A percentile compares a stretch with the other conserved stretches of the same genome.
Evolutionary conservation across 164 flowering plant genomes (phyloP).

Genomic region (Liriodendron chinense): DNA sequence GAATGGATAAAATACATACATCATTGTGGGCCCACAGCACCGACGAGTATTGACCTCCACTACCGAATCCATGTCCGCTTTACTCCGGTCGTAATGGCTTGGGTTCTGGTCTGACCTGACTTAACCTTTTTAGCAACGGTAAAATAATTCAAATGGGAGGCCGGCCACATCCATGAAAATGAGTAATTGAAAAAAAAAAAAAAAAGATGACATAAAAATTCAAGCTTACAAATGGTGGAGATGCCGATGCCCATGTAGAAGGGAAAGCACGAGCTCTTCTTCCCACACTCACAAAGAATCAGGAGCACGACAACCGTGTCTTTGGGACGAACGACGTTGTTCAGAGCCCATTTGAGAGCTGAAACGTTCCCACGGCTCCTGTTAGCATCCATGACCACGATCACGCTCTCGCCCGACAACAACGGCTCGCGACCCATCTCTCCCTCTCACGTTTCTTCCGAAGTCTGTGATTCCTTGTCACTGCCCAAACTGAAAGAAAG

Average conservation of each 20-base stretch:
- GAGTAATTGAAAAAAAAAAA: too few species aligned
- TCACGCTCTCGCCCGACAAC: conserved; percentile 31
- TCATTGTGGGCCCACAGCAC: too few species aligned
- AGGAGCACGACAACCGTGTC: conserved; percentile 45
- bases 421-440: neutral
- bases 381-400: conserved; percentile 43
- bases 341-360: conserved; percentile 42
- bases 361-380: conserved; percentile 26
- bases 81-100: too few species aligned
- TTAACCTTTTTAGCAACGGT: too few species aligned
- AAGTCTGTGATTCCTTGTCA: neutral
- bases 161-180: too few species aligned
- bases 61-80: too few species aligned
- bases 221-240: conserved; percentile 30
- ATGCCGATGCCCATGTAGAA: conserved; percentile 29
- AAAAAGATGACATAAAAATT: neutral
- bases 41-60: too few species aligned
- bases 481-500: neutral
- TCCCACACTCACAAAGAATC: conserved; percentile 28
- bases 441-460: neutral
- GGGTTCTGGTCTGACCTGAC: too few species aligned
- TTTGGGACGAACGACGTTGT: conserved; percentile 37
- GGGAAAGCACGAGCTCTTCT: conserved; percentile 39
- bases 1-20: too few species aligned
- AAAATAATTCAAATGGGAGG: too few species aligned